Evolutionary conservation across 192 early-diverging fungal species (phyloP).

Genomic region (Gryganskiella cystojenkinii): DNA sequence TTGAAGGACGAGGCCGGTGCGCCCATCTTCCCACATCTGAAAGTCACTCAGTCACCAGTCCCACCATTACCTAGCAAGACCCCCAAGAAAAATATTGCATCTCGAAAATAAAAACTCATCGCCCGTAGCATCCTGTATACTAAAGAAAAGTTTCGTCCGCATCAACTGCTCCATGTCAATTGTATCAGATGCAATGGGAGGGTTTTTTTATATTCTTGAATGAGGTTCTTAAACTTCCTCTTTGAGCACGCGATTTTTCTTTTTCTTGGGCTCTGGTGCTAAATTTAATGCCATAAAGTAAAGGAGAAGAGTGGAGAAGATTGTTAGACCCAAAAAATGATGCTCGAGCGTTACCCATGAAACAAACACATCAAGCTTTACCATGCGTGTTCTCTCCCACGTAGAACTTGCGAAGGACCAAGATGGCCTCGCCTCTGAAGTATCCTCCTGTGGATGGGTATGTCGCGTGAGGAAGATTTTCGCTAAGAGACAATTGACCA

Average conservation of each 20-base stretch:
- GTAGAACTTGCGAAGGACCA: slow-evolving; percentile 92
- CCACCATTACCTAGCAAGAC: too few relatives aligned
- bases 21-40: slow-evolving; percentile 28
- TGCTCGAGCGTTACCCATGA: background rate
- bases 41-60: too few relatives aligned
- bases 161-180: too few relatives aligned
- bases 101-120: too few relatives aligned
- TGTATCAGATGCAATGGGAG: too few relatives aligned
- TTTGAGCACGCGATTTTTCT: slow-evolving; percentile 85
- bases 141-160: too few relatives aligned
- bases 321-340: background rate
- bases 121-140: too few relatives aligned
- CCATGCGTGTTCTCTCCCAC: slow-evolving; percentile 90
- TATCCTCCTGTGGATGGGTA: slow-evolving; percentile 78
- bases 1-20: background rate
- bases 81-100: too few relatives aligned
- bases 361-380: slow-evolving; percentile 30
- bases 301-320: background rate
- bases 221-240: slow-evolving; percentile 65
- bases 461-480: slow-evolving; percentile 47
- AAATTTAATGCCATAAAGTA: slow-evolving; percentile 3
- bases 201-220: too few relatives aligned
- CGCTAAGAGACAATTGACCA: background rate
- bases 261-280: slow-evolving; percentile 93
- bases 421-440: slow-evolving; percentile 83